Evolutionary conservation across 768 basidiomycete genomes (phyloP).

Genomic region (Mycena rosella): DNA sequence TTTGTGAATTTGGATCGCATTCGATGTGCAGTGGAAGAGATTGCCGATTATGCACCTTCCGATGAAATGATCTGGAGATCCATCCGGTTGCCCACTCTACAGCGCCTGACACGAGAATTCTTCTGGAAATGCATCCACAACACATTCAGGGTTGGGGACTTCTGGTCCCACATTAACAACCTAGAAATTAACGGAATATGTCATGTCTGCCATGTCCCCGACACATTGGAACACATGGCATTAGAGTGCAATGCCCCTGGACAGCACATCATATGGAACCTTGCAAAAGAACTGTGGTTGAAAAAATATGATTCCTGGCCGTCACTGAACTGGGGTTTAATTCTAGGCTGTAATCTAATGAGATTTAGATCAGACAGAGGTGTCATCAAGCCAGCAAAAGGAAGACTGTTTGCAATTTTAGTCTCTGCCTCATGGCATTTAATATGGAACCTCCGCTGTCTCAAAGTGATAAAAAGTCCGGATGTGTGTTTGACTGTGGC

Average conservation of each 20-base stretch:
- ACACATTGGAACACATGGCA: no score
- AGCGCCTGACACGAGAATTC: not conserved
- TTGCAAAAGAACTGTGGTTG: not conserved
- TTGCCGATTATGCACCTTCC: no score
- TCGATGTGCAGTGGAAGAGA: no score
- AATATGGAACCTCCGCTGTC: not conserved
- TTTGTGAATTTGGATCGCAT: no score
- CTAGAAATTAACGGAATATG: conserved; percentile 1
- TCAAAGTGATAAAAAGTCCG: no score
- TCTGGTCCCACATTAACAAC: conserved; percentile 3
- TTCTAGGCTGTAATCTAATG: not conserved
- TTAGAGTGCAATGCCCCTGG: no score
- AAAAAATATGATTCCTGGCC: not conserved
- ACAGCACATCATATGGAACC: no score
- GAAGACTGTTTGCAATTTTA: not conserved
- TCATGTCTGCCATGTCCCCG: conserved; percentile 3
- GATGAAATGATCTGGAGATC: conserved; percentile 20
- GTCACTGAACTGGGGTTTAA: no score
- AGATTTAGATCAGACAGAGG: not conserved
- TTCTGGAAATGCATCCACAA: conserved; percentile 5
- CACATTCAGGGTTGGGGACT: conserved; percentile 13
- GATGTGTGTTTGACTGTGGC: no score
- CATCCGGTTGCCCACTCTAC: not conserved
- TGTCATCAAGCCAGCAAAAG: not conserved
- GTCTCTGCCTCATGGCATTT: not conserved